Base-by-base conservation (phyloP, 2,329 filamentous ascomycete species). In the Colletotrichum tanaceti region DNA sequence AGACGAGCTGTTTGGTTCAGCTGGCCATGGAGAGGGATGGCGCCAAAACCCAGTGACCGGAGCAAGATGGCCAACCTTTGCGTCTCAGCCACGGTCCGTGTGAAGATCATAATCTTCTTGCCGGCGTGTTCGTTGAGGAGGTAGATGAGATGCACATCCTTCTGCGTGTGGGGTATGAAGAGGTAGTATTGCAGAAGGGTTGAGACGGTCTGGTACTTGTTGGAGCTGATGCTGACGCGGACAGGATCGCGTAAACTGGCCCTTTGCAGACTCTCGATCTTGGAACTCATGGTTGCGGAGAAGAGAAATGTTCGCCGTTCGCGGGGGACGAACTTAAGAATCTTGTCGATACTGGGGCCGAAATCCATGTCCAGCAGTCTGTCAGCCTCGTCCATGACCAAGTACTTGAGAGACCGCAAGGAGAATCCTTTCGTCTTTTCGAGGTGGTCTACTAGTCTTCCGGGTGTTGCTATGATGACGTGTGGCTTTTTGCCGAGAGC, bases 351-450 rank as follows among this genome's bases (percentile, higher is more conserved):
- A 24, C 94, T 91, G 2, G 94, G 93, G 0, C 94, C 94, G 73
- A 98, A 98, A 78, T 98, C 94, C 77, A 98, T 90, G 76, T 99
- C 96, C 1, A 98, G 87, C 11, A 98, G 85, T 67, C 94, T 86
- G 78, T 98, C 95, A 28, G 95, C 95, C 81, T 98, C 95, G 76
- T 98, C 95, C 88, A 98, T 94, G 70, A 98, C 94, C 4, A 98
- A 84, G 76, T 95, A 97, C 76, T 94, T 94, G 44, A 98, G 83
- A 4, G 87, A 86, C 38, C 91, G 88, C 57, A 98, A 82, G 1
- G 91, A 94, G 80, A 99, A 98, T 13, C 96, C 95, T 79, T 97
- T 98, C 2, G 96, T 99, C 80, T 97, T 97, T 78, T 98, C 94
- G 10, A 98, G 83, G 74, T 99, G 96, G 75, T 98, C 96, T 4